Evolutionary conservation across 441 rosid species (phyloP), one percentile per base, ranked within the genome.

Genomic region (Brassica hybrid): DNA sequence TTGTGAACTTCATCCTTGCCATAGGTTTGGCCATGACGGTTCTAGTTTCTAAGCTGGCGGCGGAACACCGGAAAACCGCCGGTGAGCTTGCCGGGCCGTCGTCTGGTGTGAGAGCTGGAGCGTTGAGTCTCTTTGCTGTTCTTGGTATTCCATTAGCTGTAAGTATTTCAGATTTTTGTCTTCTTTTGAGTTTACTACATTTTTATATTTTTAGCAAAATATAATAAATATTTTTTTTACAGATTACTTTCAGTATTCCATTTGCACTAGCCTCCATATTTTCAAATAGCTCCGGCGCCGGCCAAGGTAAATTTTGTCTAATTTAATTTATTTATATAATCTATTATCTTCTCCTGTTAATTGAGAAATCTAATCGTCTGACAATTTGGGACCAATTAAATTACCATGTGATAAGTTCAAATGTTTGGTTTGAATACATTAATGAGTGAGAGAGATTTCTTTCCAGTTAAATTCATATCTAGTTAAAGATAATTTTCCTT

Each of bases 191-290:
- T 8, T 13, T 32, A 0, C 27, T 60, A 6, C 9, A 54, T 54
- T 54, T 27, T 16, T 25, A 8, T 54, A 54, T 54, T 41, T n/a
- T 54, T 43, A 9, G 32, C n/a, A 41, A 19, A 14, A 11, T 57
- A 27, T 68, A n/a, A 18, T 6, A 25, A 54, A 52, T 13, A 1
- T 2, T 56, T 69, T 25, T 70, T 62, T 56, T 30, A 21, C 85
- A 90, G 94, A 74, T 92, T 69, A 94, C 97, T 38, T 90, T 43
- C 82, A 92, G 92, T 72, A 82, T 87, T 64, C 98, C 98, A 4
- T 94, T 90, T 76, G 97, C 97, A 76, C 27, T 94, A 86, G 94
- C 97, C 10, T 94, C 97, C 17, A 94, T 94, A 66, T 90, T 85
- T 67, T 90, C 87, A 6, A 81, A 78, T 72, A 61, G 65, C 10